Evolutionary conservation across 371 early-diverging fungal genomes (phyloP).

Genomic region (Dentiscutata heterogama): DNA sequence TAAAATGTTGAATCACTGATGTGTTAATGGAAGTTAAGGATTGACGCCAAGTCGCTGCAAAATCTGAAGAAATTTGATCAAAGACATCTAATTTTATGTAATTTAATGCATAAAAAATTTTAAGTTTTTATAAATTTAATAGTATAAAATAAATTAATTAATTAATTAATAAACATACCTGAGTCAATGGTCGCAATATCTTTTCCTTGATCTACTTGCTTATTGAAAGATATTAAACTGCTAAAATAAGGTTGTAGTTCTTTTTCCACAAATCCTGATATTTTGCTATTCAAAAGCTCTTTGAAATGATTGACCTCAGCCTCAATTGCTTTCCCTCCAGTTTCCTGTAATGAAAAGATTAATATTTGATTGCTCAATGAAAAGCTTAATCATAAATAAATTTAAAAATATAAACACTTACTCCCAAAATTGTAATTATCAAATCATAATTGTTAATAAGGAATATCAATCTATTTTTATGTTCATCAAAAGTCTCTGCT

Average conservation of each 20-base stretch:
- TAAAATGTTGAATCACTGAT: constrained; percentile 87
- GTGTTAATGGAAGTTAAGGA: constrained; percentile 80
- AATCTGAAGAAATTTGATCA: constrained; percentile 74
- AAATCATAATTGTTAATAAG: constrained; percentile 94
- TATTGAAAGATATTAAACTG: constrained; percentile 78
- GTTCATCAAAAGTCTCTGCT: constrained; percentile 71
- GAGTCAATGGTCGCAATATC: constrained; percentile 51
- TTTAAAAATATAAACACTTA: constrained; percentile 43
- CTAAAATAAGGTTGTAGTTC: constrained; percentile 86
- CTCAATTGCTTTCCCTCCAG: constrained; percentile 69
- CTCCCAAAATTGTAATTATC: constrained; percentile 77
- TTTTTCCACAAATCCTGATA: constrained; percentile 86
- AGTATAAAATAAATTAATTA: background rate
- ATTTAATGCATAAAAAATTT: background rate
- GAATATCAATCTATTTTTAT: constrained; percentile 77
- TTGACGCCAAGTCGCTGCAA: constrained; percentile 84
- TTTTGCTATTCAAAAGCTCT: constrained; percentile 72
- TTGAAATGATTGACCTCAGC: constrained; percentile 80
- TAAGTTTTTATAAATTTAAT: background rate
- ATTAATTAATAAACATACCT: constrained; percentile 45
- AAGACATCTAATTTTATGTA: constrained; percentile 54
- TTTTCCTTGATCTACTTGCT: constrained; percentile 67
- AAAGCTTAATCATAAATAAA: background rate
- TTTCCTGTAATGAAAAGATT: constrained; percentile 62
- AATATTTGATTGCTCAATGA: background rate